Evolutionary conservation across 768 basidiomycete genomes (phyloP), one percentile per base, ranked within the genome.

Genomic region (Lactifluus volemus): DNA sequence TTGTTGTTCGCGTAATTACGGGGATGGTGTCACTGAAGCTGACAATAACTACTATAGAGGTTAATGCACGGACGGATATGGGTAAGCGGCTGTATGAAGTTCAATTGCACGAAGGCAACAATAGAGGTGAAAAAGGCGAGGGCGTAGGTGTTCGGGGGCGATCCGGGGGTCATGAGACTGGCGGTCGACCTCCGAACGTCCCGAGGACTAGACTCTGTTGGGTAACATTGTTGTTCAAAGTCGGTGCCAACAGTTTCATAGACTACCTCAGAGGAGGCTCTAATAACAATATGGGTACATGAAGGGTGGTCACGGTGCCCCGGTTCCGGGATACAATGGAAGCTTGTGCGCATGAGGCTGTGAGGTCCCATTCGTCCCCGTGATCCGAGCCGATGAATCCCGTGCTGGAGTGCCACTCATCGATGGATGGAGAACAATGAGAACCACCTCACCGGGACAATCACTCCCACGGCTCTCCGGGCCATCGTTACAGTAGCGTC

Each of bases 151-250:
- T 45, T 7, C 55, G 42, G 60, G 25, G 14, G 9, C 10, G 9
- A 45, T 38, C 49, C 34, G 61, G 32, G 15, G 19, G 19, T 19
- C 25, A 58, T 49, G 47, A 39, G 56, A 53, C 55, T 25, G 12
- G n/a, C 44, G 19, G 2, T 9, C 5, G n/a, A 12, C 25, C 7
- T 4, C 61, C 61, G 51, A 42, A 53, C 45, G 19, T 49, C 19
- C 61, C 59, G 55, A 67, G 49, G 50, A 41, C 63, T 57, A 58
- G 50, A 55, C 36, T 61, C 49, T 21, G 65, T 61, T 56, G 48
- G 55, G 67, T 63, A 63, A 58, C 41, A 58, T 63, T 63, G 52
- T 42, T 48, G 61, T 63, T 63, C 61, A 58, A 63, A 63, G 61
- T 63, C 5, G 61, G 61, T 53, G 61, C 61, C 45, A 53, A 48